phyloP scores from a whole-genome alignment of 148 eudicot genomes.

The Cornus suecica region DNA sequence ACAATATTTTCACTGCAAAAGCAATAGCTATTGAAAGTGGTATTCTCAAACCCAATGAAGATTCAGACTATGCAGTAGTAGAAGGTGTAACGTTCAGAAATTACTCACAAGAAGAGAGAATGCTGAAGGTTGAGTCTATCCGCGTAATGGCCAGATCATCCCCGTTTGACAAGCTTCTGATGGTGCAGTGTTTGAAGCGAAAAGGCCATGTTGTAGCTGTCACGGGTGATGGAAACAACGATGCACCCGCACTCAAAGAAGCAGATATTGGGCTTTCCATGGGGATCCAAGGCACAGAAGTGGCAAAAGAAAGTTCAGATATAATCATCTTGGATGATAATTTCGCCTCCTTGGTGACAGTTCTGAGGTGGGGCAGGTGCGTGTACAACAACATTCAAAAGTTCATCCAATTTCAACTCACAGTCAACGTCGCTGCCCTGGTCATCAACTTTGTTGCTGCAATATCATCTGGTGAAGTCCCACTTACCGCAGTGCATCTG shows the following conservation, averaged over 20 bases:
- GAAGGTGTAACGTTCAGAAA: constrained; percentile 38
- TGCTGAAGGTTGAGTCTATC: not conserved
- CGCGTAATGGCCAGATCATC: constrained; percentile 46
- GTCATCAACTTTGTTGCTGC: constrained; percentile 39
- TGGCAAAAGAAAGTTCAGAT: constrained; percentile 50
- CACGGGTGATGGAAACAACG: constrained; percentile 19
- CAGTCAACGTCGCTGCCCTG: constrained; percentile 43
- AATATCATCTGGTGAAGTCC: constrained; percentile 38
- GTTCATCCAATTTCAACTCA: constrained; percentile 47
- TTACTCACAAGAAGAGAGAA: constrained; percentile 25
- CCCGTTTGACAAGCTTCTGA: constrained; percentile 43
- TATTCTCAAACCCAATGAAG: constrained; percentile 28
- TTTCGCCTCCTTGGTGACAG: constrained; percentile 19
- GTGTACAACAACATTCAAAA: constrained; percentile 44
- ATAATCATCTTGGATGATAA: constrained; percentile 46
- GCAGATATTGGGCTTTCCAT: constrained; percentile 46
- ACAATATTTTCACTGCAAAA: constrained; percentile 26
- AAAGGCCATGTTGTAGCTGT: constrained; percentile 24
- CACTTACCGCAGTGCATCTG: not conserved
- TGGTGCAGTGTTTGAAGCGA: constrained; percentile 38
- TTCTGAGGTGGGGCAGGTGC: constrained; percentile 22
- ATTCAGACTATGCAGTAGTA: constrained; percentile 25
- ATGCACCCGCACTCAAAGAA: constrained; percentile 47
- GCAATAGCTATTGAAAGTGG: constrained; percentile 48
- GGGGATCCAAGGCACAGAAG: constrained; percentile 51